Base-by-base conservation (phyloP, 352 stramenopile genomes). In the Phytopythium helicoides region DNA sequence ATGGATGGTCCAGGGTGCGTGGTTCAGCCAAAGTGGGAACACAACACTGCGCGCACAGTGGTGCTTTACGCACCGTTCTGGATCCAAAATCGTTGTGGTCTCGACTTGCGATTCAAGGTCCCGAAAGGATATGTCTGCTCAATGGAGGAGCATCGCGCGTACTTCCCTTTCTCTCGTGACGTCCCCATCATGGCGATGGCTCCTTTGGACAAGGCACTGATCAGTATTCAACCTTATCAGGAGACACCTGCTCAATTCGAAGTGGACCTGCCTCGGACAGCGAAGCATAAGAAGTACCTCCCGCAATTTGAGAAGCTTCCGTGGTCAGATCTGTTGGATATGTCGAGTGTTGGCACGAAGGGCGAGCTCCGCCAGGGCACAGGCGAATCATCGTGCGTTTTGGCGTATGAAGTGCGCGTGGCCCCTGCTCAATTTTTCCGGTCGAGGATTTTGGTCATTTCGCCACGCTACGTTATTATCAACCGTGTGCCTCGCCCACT, bases 41-140 rank as follows among this genome's bases (percentile, higher is more conserved):
- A 58, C 19, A 77, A 90, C 25, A 54, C 68, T 33, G 66, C 77
- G 3, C 81, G 86, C 19, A 79, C 66, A 7, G 56, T 92, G n/a
- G 76, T 75, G 39, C 56, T 95, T 18, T 92, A 75, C 42, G 71
- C 66, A 11, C 86, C 82, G 6, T 95, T 87, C 56, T 95, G 86
- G 86, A 87, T 95, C 55, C 83, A 92, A 53, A 95, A 95, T 55
- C 77, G 80, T 31, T 86, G 68, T 52, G 86, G 86, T 8, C 66
- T 95, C 10, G 86, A 95, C 28, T 58, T 94, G 36, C 60, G 63
- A 3, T 80, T 89, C 52, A 87, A 86, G 33, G 19, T 92, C 15
- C 57, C 70, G 21, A 80, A 86, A 47, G 81, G 79, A 28, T 66
- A 68, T 9, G 41, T 78, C 12, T 90, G 71, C 47, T 68, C 81